phyloP scores from a whole-genome alignment of 805 yeast species.

The Saccharomycopsis amapae region DNA sequence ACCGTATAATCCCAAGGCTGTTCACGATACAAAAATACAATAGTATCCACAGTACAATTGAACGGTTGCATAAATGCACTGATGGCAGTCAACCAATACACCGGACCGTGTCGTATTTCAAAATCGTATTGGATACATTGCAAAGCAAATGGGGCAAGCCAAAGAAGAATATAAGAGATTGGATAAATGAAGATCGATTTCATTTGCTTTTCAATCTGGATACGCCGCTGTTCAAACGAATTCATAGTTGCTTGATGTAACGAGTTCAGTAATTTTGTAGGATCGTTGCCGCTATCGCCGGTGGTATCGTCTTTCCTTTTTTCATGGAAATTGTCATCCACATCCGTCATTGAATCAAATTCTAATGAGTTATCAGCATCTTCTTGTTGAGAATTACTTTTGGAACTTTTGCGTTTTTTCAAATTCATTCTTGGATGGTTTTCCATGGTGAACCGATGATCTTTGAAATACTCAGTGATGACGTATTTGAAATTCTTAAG shows the following conservation, averaged over 20 bases:
- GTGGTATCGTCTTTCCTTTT: background rate
- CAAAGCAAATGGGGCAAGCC: conserved; percentile 74
- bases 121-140: conserved; percentile 51
- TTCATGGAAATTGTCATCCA: conserved; percentile 1
- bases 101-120: conserved; percentile 42
- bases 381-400: background rate
- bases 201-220: conserved; percentile 68
- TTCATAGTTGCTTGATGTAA: conserved; percentile 56
- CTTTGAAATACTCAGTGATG: conserved; percentile 24
- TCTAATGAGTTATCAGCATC: background rate
- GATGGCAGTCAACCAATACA: conserved; percentile 55
- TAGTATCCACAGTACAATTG: conserved; percentile 69
- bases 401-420: background rate
- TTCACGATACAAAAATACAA: conserved; percentile 72
- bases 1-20: conserved; percentile 60
- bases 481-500: conserved; percentile 22
- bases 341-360: conserved; percentile 6
- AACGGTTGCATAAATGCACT: conserved; percentile 77
- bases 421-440: background rate
- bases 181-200: conserved; percentile 80
- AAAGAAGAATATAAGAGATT: conserved; percentile 65
- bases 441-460: background rate
- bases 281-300: conserved; percentile 12
- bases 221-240: conserved; percentile 55
- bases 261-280: conserved; percentile 27